Percentiles rank a stretch among this genome's conserved stretches.
Conservation (phyloP, 2,329 filamentous ascomycete genomes). For the Tolypocladium endophyticum region DNA sequence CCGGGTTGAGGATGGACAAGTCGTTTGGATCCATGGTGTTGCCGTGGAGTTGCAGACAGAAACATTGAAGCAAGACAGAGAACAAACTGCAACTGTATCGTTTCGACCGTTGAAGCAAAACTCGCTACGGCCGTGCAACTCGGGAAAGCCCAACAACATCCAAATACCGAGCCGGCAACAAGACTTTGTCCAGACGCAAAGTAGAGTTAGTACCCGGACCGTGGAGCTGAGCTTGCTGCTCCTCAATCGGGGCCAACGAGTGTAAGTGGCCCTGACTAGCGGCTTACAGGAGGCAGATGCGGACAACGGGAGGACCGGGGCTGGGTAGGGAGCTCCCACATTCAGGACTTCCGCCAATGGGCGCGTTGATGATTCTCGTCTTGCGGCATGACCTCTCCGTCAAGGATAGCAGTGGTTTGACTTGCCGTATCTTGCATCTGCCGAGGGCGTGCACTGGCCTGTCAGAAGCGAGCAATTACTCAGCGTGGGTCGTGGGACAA, state of each 20-base stretch:
- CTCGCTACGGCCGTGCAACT: neutral
- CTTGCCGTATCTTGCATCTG: conserved; percentile 1
- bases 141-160: neutral
- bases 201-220: neutral
- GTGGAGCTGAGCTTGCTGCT: neutral
- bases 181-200: neutral
- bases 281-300: neutral
- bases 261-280: neutral
- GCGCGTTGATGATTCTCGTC: conserved; percentile 2
- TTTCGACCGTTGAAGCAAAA: neutral
- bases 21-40: conserved; percentile 13
- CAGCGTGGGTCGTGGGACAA: conserved; percentile 11
- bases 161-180: neutral
- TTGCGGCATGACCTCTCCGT: neutral
- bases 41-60: neutral
- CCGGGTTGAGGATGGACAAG: conserved; percentile 36
- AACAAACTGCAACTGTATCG: neutral
- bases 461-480: conserved; percentile 24
- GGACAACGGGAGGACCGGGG: neutral
- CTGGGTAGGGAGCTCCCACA: neutral
- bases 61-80: neutral
- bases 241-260: neutral
- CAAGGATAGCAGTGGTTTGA: neutral
- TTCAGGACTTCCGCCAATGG: conserved; percentile 3
- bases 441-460: conserved; percentile 9